Percentiles rank a stretch among this genome's conserved stretches.
Conservation (phyloP, 2,329 filamentous ascomycete species). For the Celoporthe dispersa region DNA sequence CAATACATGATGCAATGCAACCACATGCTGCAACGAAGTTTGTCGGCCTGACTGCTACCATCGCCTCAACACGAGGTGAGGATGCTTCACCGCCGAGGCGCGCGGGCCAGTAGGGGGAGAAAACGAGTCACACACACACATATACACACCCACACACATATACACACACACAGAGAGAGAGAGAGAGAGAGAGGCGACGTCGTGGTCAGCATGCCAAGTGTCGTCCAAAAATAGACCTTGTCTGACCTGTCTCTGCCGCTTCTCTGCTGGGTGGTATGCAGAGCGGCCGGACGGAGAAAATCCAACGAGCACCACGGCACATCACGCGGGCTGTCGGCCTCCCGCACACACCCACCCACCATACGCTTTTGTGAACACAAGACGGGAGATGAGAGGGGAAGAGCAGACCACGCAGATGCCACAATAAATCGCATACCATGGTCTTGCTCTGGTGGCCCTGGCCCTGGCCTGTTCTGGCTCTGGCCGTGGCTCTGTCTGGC, state of each 20-base stretch:
- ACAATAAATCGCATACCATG: background rate
- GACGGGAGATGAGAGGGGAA: background rate
- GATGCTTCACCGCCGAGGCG: background rate
- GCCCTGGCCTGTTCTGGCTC: background rate
- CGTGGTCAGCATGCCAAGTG: background rate
- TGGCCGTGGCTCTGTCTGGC: background rate
- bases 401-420: background rate
- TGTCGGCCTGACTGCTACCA: background rate
- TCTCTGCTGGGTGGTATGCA: background rate
- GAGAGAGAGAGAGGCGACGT: background rate
- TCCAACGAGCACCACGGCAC: slow-evolving; percentile 1
- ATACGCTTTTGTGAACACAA: background rate
- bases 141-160: too few relatives aligned
- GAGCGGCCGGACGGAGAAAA: background rate
- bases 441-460: background rate
- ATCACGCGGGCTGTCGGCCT: background rate
- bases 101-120: background rate
- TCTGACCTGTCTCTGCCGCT: slow-evolving; percentile 10
- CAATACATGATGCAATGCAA: slow-evolving; percentile 9
- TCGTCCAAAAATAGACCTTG: slow-evolving; percentile 8
- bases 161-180: too few relatives aligned
- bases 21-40: background rate
- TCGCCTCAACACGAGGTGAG: background rate
- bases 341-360: background rate
- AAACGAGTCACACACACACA: too few relatives aligned